phyloP scores from a whole-genome alignment of 805 yeast genomes.

The Starmera dryadoides region DNA sequence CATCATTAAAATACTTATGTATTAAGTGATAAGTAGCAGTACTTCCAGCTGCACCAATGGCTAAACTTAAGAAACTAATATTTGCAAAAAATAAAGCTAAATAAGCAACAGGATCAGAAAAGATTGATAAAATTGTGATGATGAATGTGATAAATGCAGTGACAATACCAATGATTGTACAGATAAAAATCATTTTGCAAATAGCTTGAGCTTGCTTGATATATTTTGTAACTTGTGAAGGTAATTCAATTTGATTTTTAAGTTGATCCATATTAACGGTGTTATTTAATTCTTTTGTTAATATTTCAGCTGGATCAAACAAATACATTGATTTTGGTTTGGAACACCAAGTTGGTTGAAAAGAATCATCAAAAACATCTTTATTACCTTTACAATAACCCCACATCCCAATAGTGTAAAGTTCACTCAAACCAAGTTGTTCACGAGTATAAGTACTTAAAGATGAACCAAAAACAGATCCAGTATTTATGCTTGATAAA shows the following conservation, averaged over 20 bases:
- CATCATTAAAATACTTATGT: constrained; percentile 43
- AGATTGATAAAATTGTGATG: constrained; percentile 36
- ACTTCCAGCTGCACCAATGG: constrained; percentile 44
- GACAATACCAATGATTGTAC: constrained; percentile 42
- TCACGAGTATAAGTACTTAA: constrained; percentile 7
- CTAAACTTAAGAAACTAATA: constrained; percentile 29
- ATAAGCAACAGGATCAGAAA: constrained; percentile 37
- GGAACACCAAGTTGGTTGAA: constrained; percentile 41
- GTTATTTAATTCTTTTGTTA: constrained; percentile 14
- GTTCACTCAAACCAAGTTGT: constrained; percentile 34
- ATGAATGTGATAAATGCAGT: constrained; percentile 34
- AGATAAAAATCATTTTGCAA: constrained; percentile 53
- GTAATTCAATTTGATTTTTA: constrained; percentile 36
- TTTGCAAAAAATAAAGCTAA: constrained; percentile 38
- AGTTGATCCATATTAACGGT: constrained; percentile 22
- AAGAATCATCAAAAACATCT: constrained; percentile 5
- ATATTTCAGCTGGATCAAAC: constrained; percentile 42
- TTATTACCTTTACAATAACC: constrained; percentile 49
- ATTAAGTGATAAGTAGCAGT: constrained; percentile 55
- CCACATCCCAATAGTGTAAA: constrained; percentile 53
- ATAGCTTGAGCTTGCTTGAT: constrained; percentile 35
- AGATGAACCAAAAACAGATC: constrained; percentile 8
- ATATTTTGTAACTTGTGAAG: constrained; percentile 43
- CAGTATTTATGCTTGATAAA: constrained; percentile 25
- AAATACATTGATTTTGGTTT: constrained; percentile 46